phyloP scores from a whole-genome alignment of 2,329 filamentous ascomycete genomes.

The Diplodia seriata region DNA sequence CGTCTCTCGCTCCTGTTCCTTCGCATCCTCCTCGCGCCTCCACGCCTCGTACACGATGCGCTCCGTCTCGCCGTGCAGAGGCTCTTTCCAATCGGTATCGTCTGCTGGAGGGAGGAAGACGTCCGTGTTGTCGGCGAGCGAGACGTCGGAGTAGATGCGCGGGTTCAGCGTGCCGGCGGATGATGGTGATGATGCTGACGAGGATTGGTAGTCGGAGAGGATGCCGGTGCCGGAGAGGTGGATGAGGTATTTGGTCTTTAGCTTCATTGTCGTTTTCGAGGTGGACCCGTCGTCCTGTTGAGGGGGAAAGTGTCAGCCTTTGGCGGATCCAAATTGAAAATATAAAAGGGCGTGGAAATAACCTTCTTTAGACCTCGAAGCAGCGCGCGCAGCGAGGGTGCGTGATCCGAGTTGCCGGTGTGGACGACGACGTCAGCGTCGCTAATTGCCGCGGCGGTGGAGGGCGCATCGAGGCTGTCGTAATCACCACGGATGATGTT shows the following conservation, averaged over 20 bases:
- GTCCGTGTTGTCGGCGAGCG: slow-evolving; percentile 60
- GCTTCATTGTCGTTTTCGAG: slow-evolving; percentile 36
- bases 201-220: slow-evolving; percentile 43
- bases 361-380: slow-evolving; percentile 52
- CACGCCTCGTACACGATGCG: slow-evolving; percentile 64
- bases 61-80: slow-evolving; percentile 71
- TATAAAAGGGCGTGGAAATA: neutral
- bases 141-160: slow-evolving; percentile 65
- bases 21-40: neutral
- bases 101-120: slow-evolving; percentile 56
- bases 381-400: slow-evolving; percentile 45
- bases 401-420: slow-evolving; percentile 43
- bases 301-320: neutral
- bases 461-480: slow-evolving; percentile 11
- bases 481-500: slow-evolving; percentile 26
- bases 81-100: slow-evolving; percentile 50
- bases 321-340: too few species aligned
- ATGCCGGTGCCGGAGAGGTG: slow-evolving; percentile 65
- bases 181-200: neutral
- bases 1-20: neutral
- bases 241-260: slow-evolving; percentile 58
- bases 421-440: slow-evolving; percentile 33
- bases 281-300: slow-evolving; percentile 49
- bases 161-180: slow-evolving; percentile 54
- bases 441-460: neutral